Percentiles rank a stretch among this genome's conserved stretches.
These are phyloP conservation scores for Plantago major DNA, from an alignment of 257 asterid species.

Conservation along the genomic window DNA sequence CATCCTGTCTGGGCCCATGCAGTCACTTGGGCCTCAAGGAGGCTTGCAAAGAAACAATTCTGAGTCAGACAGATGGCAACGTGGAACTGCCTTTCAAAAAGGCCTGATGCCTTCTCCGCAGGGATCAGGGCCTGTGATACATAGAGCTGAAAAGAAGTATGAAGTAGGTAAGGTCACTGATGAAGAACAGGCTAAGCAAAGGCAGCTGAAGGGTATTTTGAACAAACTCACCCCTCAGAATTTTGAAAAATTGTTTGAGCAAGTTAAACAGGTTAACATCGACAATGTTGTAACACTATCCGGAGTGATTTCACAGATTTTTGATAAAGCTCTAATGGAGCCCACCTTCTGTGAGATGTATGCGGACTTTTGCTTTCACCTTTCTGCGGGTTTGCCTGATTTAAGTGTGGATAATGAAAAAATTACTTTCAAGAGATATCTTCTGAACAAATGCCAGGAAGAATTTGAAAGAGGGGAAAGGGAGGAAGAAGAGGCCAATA, in stretches of 20 bases:
- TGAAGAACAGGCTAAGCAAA: slow-evolving; percentile 85
- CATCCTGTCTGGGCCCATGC: slow-evolving; percentile 67
- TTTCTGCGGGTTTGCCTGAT: slow-evolving; percentile 74
- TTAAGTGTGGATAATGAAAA: slow-evolving; percentile 59
- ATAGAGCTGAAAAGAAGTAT: slow-evolving; percentile 81
- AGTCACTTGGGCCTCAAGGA: slow-evolving; percentile 55
- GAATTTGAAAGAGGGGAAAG: slow-evolving; percentile 93
- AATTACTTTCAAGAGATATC: slow-evolving; percentile 82
- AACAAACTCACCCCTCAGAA: slow-evolving; percentile 98
- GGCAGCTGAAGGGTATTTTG: slow-evolving; percentile 76
- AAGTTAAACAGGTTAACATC: slow-evolving; percentile 77
- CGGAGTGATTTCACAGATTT: slow-evolving; percentile 91
- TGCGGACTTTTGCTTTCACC: slow-evolving; percentile 81
- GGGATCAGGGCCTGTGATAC: slow-evolving; percentile 59
- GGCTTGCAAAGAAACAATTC: slow-evolving; percentile 53
- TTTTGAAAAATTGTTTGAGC: slow-evolving; percentile 79
- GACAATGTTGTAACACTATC: slow-evolving; percentile 63
- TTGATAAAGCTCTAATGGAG: slow-evolving; percentile 91
- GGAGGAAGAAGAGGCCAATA: slow-evolving; percentile 87
- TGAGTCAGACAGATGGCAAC: slow-evolving; percentile 90
- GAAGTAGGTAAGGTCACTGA: slow-evolving; percentile 78
- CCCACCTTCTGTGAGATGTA: slow-evolving; percentile 99
- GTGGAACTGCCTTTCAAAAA: slow-evolving; percentile 66
- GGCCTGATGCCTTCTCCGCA: slow-evolving; percentile 82
- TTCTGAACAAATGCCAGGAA: slow-evolving; percentile 86